Percentiles rank a stretch among this genome's conserved stretches.
Evolutionary conservation across 345 rosid genomes (phyloP).

Genomic region (Anastatica hierochuntica): DNA sequence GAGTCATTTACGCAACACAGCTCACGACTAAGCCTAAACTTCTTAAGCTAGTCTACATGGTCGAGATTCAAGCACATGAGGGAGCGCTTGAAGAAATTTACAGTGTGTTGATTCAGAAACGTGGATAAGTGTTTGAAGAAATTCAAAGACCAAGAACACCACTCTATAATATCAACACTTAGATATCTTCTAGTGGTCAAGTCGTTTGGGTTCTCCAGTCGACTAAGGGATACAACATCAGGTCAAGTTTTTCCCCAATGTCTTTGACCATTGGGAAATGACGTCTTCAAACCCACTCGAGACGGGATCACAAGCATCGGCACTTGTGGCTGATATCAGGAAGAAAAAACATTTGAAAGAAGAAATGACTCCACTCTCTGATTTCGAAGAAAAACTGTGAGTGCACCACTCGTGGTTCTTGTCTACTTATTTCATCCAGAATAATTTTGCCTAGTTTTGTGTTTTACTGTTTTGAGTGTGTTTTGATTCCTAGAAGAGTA

Average conservation of each 20-base stretch:
- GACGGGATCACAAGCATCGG: constrained; percentile 42
- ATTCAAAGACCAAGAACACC: constrained; percentile 83
- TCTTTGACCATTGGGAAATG: constrained; percentile 86
- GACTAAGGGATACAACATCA: constrained; percentile 64
- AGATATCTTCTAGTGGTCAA: constrained; percentile 61
- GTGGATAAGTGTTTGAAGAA: constrained; percentile 80
- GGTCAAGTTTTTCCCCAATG: constrained; percentile 84
- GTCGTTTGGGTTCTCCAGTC: constrained; percentile 65
- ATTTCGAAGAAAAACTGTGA: constrained; percentile 69
- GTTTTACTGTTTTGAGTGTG: too few relatives aligned
- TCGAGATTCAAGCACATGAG: constrained; percentile 80
- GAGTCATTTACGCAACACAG: constrained; percentile 79
- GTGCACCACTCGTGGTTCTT: too few relatives aligned
- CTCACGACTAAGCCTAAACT: constrained; percentile 78
- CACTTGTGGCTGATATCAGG: constrained; percentile 45
- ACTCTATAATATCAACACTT: constrained; percentile 74
- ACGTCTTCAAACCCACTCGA: constrained; percentile 61
- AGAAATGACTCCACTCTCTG: constrained; percentile 66
- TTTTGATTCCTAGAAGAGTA: too few relatives aligned
- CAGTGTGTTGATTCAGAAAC: constrained; percentile 72
- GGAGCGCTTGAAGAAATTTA: constrained; percentile 80
- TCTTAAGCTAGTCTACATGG: constrained; percentile 69
- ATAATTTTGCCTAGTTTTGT: too few relatives aligned
- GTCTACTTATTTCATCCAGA: too few relatives aligned
- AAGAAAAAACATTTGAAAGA: constrained; percentile 84